Evolutionary conservation across 2,329 filamentous ascomycete genomes (phyloP).

Genomic region (Aspergillus ochraceus): DNA sequence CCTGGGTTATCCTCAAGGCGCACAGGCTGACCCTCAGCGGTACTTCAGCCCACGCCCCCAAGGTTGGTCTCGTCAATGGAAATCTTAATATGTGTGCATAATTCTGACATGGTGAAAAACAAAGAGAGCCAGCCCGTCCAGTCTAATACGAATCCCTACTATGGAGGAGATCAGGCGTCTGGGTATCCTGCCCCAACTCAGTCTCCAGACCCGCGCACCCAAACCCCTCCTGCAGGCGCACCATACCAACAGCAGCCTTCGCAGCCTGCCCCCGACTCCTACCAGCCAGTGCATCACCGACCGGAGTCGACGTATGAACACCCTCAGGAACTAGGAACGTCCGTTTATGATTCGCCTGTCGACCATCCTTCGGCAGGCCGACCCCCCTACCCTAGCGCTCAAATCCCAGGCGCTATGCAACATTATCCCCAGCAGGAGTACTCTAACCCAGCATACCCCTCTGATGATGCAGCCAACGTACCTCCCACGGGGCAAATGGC

Average conservation of each 20-base stretch:
- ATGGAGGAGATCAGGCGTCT: conserved; percentile 57
- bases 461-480: conserved; percentile 30
- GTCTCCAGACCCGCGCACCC: conserved; percentile 42
- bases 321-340: conserved; percentile 76
- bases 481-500: conserved; percentile 24
- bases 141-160: conserved; percentile 60
- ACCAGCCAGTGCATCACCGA: conserved; percentile 50
- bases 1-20: conserved; percentile 35
- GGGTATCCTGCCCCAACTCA: conserved; percentile 42
- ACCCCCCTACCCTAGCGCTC: conserved; percentile 33
- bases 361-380: conserved; percentile 32
- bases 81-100: conserved; percentile 30
- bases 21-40: conserved; percentile 63
- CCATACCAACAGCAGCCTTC: conserved; percentile 43
- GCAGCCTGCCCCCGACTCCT: conserved; percentile 52
- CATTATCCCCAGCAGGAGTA: conserved; percentile 38
- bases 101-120: conserved; percentile 21
- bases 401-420: conserved; percentile 26
- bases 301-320: conserved; percentile 69
- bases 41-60: conserved; percentile 63
- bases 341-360: conserved; percentile 73
- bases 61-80: conserved; percentile 29
- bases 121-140: conserved; percentile 39
- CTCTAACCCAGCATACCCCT: conserved; percentile 41
- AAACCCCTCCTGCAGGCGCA: conserved; percentile 34